Conservation (phyloP, 768 basidiomycete genomes). For the Neoboletus subvelutipes region DNA sequence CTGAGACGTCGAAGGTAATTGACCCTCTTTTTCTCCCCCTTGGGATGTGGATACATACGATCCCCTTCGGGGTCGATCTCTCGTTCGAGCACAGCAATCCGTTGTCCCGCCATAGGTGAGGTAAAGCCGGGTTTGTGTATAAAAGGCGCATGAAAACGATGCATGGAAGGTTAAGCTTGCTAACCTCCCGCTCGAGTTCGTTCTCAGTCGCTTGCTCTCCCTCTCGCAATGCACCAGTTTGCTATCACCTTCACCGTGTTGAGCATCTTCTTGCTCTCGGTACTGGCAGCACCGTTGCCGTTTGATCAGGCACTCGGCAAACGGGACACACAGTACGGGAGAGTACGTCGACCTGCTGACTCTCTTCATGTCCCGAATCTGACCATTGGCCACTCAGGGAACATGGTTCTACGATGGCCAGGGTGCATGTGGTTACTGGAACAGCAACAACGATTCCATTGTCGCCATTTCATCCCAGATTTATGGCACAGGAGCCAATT, state of each 20-base stretch:
- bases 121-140: slow-evolving; percentile 29
- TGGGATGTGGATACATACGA: slow-evolving; percentile 20
- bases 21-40: slow-evolving; percentile 23
- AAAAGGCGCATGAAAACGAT: slow-evolving; percentile 20
- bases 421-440: slow-evolving; percentile 63
- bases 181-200: slow-evolving; percentile 3
- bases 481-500: slow-evolving; percentile 56
- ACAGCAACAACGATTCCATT: slow-evolving; percentile 51
- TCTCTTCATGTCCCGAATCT: not conserved
- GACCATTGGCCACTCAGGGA: slow-evolving; percentile 41
- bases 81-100: slow-evolving; percentile 21
- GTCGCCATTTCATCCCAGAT: slow-evolving; percentile 59
- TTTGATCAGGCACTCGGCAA: slow-evolving; percentile 41
- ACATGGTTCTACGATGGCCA: slow-evolving; percentile 63
- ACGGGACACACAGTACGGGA: slow-evolving; percentile 47
- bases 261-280: slow-evolving; percentile 40
- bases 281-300: slow-evolving; percentile 40
- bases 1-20: slow-evolving; percentile 19
- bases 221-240: slow-evolving; percentile 20
- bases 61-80: slow-evolving; percentile 34
- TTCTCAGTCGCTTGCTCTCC: not conserved
- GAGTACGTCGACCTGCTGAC: slow-evolving; percentile 40
- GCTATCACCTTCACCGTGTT: slow-evolving; percentile 36
- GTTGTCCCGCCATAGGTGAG: slow-evolving; percentile 28
- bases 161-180: not conserved